These are phyloP conservation scores for Trichoderma koningii DNA, from an alignment of 2,329 filamentous ascomycete genomes.

Conservation along the genomic window DNA sequence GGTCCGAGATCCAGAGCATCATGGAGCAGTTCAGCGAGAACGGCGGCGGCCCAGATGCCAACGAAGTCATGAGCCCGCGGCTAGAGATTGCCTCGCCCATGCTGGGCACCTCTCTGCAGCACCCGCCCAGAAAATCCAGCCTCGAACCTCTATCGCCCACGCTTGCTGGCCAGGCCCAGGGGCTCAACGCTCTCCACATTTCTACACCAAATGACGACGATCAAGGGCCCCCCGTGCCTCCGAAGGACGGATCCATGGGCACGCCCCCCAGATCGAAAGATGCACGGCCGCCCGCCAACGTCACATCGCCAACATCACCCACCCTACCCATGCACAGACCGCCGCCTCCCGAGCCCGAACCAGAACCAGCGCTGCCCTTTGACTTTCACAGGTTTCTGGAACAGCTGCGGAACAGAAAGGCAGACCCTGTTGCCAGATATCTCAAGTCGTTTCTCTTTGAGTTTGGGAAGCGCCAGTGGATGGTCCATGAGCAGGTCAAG, in stretches of 20 bases:
- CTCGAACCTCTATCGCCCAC: conserved; percentile 68
- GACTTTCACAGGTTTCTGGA: conserved; percentile 98
- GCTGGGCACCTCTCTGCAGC: conserved; percentile 64
- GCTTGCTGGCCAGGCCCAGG: conserved; percentile 52
- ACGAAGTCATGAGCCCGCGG: conserved; percentile 90
- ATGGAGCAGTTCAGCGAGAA: conserved; percentile 92
- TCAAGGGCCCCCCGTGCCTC: conserved; percentile 58
- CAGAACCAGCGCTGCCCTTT: conserved; percentile 84
- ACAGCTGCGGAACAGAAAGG: conserved; percentile 91
- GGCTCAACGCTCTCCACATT: conserved; percentile 48
- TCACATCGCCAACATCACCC: conserved; percentile 49
- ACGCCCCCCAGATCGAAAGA: conserved; percentile 44
- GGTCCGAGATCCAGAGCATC: conserved; percentile 91
- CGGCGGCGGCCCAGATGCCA: conserved; percentile 68
- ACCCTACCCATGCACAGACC: conserved; percentile 58
- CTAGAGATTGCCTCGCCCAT: conserved; percentile 81
- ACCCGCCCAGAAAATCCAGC: conserved; percentile 84
- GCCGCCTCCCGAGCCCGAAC: conserved; percentile 71
- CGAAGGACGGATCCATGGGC: conserved; percentile 57
- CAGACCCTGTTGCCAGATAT: conserved; percentile 96
- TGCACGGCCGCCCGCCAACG: conserved; percentile 39
- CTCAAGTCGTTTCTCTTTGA: conserved; percentile 91
- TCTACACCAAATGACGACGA: conserved; percentile 49
- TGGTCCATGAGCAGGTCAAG: conserved; percentile 99
- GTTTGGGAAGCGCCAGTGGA: conserved; percentile 98